Conservation (phyloP, 148 eudicot species). For the Cornus kousa region DNA sequence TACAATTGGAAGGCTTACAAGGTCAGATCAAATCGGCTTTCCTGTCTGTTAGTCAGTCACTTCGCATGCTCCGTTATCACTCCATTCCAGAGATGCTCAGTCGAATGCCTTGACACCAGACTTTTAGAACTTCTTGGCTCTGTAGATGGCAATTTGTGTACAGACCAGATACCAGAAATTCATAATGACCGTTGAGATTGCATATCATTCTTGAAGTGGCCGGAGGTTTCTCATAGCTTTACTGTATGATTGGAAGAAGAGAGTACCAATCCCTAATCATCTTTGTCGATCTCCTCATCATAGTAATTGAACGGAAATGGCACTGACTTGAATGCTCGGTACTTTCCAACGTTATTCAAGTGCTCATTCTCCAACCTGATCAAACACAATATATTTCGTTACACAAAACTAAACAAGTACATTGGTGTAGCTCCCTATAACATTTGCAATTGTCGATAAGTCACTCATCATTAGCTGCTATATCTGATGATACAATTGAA, state of each 20-base stretch:
- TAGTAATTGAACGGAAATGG: conserved; percentile 78
- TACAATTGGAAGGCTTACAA: background rate
- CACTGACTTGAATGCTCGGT: conserved; percentile 74
- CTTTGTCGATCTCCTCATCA: conserved; percentile 38
- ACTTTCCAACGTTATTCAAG: conserved; percentile 77
- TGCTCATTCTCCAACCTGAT: conserved; percentile 91
- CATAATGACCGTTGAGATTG: conserved; percentile 3
- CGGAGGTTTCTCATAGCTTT: background rate
- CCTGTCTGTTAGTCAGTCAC: conserved; percentile 1
- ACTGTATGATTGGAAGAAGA: background rate
- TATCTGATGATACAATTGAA: too few relatives aligned
- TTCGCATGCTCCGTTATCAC: background rate
- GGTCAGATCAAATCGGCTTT: background rate
- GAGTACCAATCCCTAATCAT: conserved; percentile 23
- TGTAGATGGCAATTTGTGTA: conserved; percentile 12
- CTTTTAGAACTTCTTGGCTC: too few relatives aligned
- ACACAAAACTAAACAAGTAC: background rate
- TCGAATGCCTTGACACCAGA: background rate
- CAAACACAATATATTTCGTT: conserved; percentile 7
- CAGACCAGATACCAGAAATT: background rate
- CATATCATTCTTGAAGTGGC: background rate
- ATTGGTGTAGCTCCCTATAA: background rate
- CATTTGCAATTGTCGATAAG: background rate
- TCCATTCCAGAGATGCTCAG: background rate
- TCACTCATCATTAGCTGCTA: background rate